These are phyloP conservation scores for Limnomonas spitsbergensis DNA, from an alignment of 139 green algal species.

Conservation along the genomic window DNA sequence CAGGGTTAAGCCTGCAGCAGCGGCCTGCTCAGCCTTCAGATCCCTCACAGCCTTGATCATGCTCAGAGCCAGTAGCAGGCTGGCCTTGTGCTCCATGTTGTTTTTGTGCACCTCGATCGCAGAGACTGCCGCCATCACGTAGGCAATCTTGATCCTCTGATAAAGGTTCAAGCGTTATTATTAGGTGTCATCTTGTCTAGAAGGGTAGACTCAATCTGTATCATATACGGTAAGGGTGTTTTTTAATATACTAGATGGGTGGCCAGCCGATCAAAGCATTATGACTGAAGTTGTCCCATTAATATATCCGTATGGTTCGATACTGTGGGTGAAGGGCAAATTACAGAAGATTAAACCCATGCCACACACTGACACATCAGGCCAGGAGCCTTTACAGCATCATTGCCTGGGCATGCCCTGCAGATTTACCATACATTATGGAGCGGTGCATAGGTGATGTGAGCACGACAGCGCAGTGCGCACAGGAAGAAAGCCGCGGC, in stretches of 20 bases:
- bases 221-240: not conserved
- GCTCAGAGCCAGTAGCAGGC: not conserved
- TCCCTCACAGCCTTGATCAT: slow-evolving; percentile 4
- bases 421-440: too few species aligned
- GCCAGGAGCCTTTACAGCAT: too few species aligned
- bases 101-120: slow-evolving; percentile 7
- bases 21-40: not conserved
- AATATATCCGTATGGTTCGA: too few species aligned
- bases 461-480: too few species aligned
- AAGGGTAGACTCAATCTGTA: not conserved
- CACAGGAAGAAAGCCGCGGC: too few species aligned
- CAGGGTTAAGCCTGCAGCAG: not conserved
- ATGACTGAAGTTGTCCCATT: too few species aligned
- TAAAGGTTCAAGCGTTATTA: not conserved
- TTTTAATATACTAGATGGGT: not conserved
- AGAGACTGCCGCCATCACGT: not conserved
- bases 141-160: not conserved
- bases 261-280: too few species aligned
- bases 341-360: too few species aligned
- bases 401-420: too few species aligned
- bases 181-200: not conserved
- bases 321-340: too few species aligned
- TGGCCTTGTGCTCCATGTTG: not conserved
- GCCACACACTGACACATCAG: too few species aligned
- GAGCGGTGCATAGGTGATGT: too few species aligned